phyloP scores from a whole-genome alignment of 169 alveolate species.

The Plasmodium sp. region DNA sequence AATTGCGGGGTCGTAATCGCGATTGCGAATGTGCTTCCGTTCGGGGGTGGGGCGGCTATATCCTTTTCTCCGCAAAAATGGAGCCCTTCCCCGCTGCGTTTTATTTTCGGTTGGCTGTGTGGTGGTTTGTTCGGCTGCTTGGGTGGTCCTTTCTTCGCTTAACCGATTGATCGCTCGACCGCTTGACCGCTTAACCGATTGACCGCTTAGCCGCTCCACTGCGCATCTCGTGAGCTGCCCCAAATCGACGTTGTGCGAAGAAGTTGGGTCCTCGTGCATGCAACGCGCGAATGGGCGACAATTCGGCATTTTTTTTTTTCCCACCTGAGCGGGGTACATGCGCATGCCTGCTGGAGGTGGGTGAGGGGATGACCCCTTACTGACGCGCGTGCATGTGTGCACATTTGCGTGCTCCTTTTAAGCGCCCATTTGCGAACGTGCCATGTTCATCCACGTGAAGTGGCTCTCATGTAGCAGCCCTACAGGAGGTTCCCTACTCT shows the following conservation, averaged over 20 bases:
- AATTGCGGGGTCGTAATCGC: background rate
- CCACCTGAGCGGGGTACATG: background rate
- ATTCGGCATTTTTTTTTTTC: conserved; percentile 2
- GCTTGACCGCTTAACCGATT: background rate
- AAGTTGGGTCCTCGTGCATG: background rate
- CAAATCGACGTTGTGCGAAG: background rate
- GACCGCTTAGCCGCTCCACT: background rate
- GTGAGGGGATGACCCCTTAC: background rate
- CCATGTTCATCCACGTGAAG: background rate
- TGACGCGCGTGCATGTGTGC: background rate
- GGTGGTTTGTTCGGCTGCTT: background rate
- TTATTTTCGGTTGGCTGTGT: background rate
- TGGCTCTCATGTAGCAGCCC: background rate
- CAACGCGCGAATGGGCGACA: background rate
- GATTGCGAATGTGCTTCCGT: background rate
- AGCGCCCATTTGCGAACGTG: background rate
- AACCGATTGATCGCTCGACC: background rate
- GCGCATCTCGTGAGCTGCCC: background rate
- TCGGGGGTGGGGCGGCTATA: background rate
- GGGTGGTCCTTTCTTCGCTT: background rate
- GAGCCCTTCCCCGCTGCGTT: background rate
- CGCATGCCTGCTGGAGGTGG: background rate
- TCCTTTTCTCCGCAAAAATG: background rate
- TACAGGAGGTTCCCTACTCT: background rate
- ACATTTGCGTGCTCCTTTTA: background rate